These are phyloP conservation scores for Taphrina communis DNA, from an alignment of 1,139 yeast genomes.

Conservation along the genomic window DNA sequence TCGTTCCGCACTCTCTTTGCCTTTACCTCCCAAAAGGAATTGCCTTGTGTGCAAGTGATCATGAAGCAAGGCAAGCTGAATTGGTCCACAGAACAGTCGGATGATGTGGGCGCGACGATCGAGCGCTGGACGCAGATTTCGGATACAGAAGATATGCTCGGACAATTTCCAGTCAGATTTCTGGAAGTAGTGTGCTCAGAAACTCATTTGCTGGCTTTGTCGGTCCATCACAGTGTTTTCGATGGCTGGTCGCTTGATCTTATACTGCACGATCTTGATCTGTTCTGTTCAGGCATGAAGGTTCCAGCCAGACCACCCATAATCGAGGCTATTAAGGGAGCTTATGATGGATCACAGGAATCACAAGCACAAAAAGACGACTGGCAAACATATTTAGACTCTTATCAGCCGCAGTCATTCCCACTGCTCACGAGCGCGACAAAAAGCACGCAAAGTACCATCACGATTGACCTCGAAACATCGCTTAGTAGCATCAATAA, in stretches of 20 bases:
- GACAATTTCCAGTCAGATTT: constrained; percentile 17
- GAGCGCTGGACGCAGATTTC: background rate
- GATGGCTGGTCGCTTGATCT: constrained; percentile 45
- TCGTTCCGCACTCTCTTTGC: constrained; percentile 47
- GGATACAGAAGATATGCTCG: background rate
- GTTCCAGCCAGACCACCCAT: background rate
- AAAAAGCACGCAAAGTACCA: background rate
- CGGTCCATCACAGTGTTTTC: constrained; percentile 46
- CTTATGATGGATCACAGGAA: background rate
- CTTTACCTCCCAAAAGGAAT: constrained; percentile 21
- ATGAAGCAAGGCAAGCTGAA: constrained; percentile 4
- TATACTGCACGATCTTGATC: constrained; percentile 42
- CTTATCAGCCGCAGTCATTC: constrained; percentile 12
- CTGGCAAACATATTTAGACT: constrained; percentile 13
- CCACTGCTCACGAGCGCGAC: constrained; percentile 10
- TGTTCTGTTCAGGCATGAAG: background rate
- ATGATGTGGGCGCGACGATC: background rate
- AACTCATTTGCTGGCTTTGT: constrained; percentile 34
- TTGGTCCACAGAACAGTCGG: constrained; percentile 11
- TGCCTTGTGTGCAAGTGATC: constrained; percentile 45
- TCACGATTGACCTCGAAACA: background rate
- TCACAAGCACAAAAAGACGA: background rate
- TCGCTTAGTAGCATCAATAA: constrained; percentile 2
- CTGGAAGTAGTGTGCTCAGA: constrained; percentile 1
- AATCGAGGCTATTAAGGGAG: background rate